Evolutionary conservation across 2,329 filamentous ascomycete species (phyloP).

Genomic region (Penicillium sclerotiorum): DNA sequence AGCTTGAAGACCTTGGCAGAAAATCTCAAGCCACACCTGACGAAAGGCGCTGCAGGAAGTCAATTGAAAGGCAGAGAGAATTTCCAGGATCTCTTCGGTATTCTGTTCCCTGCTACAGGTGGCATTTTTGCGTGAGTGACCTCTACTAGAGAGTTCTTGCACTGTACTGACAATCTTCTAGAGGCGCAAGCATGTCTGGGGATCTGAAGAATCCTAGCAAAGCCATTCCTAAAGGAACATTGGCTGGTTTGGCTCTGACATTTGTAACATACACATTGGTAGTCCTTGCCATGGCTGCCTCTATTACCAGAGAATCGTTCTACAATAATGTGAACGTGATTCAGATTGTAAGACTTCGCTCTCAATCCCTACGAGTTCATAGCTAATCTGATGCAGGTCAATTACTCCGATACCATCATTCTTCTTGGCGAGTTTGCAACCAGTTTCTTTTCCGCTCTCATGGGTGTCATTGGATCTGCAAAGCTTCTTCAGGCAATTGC

Average conservation of each 20-base stretch:
- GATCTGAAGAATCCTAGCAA: slow-evolving; percentile 81
- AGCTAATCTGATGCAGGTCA: slow-evolving; percentile 55
- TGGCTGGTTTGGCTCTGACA: slow-evolving; percentile 75
- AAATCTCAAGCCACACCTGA: slow-evolving; percentile 73
- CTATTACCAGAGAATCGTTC: slow-evolving; percentile 73
- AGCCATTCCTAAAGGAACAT: slow-evolving; percentile 80
- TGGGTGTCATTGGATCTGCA: slow-evolving; percentile 83
- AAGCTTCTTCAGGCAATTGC: slow-evolving; percentile 84
- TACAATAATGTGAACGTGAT: slow-evolving; percentile 77
- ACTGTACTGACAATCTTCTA: slow-evolving; percentile 32
- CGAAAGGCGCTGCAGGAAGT: slow-evolving; percentile 63
- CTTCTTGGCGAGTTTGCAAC: slow-evolving; percentile 81
- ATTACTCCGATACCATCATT: slow-evolving; percentile 71
- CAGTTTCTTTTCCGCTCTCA: slow-evolving; percentile 80
- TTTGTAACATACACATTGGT: slow-evolving; percentile 76
- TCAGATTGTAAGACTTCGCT: slow-evolving; percentile 57
- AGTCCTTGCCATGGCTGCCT: slow-evolving; percentile 75
- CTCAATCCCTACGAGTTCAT: background rate
- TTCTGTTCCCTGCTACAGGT: slow-evolving; percentile 75
- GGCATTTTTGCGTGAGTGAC: slow-evolving; percentile 58
- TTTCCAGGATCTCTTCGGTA: slow-evolving; percentile 82
- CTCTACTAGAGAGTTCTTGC: background rate
- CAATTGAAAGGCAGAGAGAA: slow-evolving; percentile 66
- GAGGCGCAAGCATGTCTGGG: slow-evolving; percentile 86
- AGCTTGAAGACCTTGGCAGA: slow-evolving; percentile 68